These are phyloP conservation scores for Capsicum rhomboideum DNA, from an alignment of 257 asterid species.

Conservation along the genomic window DNA sequence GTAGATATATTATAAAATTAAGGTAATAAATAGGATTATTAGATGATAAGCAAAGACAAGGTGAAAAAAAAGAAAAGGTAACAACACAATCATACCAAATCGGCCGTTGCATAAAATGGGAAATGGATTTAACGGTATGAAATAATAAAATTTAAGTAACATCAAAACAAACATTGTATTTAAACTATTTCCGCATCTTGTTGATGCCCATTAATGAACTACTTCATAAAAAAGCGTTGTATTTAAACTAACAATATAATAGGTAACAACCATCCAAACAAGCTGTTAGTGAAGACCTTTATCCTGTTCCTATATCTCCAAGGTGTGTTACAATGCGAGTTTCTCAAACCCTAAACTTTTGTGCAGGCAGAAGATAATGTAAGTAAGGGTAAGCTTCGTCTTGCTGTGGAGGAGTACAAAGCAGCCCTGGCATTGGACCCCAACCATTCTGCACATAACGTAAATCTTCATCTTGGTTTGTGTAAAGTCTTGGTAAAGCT, in stretches of 20 bases:
- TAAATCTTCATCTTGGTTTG: slow-evolving; percentile 78
- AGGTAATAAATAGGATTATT: too few relatives aligned
- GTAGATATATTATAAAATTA: too few relatives aligned
- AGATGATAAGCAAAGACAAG: too few relatives aligned
- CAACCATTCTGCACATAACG: slow-evolving; percentile 63
- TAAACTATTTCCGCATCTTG: neutral
- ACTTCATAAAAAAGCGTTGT: neutral
- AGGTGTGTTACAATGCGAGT: neutral
- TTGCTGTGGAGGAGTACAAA: slow-evolving; percentile 73
- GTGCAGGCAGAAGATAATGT: slow-evolving; percentile 91
- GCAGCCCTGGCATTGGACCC: slow-evolving; percentile 84
- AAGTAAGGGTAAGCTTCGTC: slow-evolving; percentile 79
- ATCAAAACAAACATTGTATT: neutral
- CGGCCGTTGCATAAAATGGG: neutral
- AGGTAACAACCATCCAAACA: neutral
- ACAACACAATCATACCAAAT: neutral
- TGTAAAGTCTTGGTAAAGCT: slow-evolving; percentile 87
- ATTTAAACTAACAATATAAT: neutral
- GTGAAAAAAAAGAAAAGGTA: neutral
- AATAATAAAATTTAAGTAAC: neutral
- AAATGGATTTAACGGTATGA: neutral
- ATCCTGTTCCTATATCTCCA: neutral
- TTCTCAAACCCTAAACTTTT: neutral
- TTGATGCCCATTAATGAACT: neutral
- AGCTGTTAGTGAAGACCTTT: neutral